Evolutionary conservation across 305 asterid species (phyloP).

Genomic region (Galium porrigens): DNA sequence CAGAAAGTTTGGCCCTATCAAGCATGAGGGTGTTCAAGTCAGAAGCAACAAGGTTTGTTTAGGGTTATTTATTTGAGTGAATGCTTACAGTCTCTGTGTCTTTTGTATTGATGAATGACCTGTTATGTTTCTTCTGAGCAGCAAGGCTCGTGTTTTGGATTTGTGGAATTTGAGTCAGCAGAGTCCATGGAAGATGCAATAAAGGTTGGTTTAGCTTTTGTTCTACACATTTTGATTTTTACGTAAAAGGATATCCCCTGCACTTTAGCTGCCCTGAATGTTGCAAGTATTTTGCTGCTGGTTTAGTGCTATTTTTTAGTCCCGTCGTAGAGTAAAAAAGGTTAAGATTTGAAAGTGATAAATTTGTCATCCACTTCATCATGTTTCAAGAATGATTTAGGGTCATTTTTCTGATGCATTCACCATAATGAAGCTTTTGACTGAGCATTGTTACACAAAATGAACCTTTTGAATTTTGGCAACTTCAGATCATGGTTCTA

Average conservation of each 20-base stretch:
- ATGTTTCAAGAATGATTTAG: background rate
- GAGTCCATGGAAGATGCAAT: constrained; percentile 71
- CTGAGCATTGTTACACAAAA: background rate
- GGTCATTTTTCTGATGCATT: background rate
- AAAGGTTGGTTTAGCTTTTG: constrained; percentile 33
- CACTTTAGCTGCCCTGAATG: background rate
- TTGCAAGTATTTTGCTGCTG: background rate
- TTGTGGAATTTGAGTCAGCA: constrained; percentile 62
- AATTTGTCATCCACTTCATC: background rate
- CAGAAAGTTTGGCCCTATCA: constrained; percentile 57
- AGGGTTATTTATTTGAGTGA: constrained; percentile 6
- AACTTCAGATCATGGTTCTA: background rate
- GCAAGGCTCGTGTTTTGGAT: constrained; percentile 75
- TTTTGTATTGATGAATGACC: constrained; percentile 2
- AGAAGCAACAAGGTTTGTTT: constrained; percentile 55
- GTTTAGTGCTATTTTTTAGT: background rate
- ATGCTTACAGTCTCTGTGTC: constrained; percentile 9
- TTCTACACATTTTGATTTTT: background rate
- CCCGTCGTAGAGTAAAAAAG: background rate
- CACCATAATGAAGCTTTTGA: background rate
- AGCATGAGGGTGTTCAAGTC: constrained; percentile 74
- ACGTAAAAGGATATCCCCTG: background rate
- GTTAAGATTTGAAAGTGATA: background rate
- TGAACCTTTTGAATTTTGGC: background rate
- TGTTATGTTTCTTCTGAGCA: constrained; percentile 31